Base-by-base conservation (phyloP, 2,329 filamentous ascomycete species). In the Cladosporium sp. region DNA sequence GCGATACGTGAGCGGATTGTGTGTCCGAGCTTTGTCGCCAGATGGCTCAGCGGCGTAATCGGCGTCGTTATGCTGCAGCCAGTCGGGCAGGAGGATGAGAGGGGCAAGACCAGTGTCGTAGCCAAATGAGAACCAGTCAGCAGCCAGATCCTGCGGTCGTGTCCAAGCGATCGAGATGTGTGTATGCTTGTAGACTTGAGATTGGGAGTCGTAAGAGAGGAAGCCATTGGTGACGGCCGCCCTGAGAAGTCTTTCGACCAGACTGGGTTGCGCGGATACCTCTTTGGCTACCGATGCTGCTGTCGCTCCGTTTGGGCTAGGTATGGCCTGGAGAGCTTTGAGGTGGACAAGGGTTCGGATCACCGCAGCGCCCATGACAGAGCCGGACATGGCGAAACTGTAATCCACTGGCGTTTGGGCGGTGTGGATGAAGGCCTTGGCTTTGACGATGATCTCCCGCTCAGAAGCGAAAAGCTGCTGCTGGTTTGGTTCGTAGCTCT, bases 41-140 rank as follows among this genome's bases (percentile, higher is more conserved):
- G 20, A 19, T 22, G 43, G 43, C 30, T 46, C 43, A 13, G 43
- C 36, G 4, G 43, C 8, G 8, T 19, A 8, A 15, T 35, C 20
- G 9, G 19, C 8, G 13, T 46, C 13, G 33, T 46, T 46, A 20
- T 46, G 33, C 15, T 27, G 11, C 19, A 46, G 43, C 43, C 43
- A 46, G 12, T 46, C 43, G n/a, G 33, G 43, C 1, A 46, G 43
- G n/a, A 46, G 43, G 15, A 46, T 13, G 19, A 38, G 9, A 0
- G 43, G 43, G 15, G 43, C 32, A 2, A 46, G 32, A n/a, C 43
- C 35, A 13, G 32, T 13, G 11, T 46, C 43, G 43, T 46, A 46
- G 33, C 20, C 16, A n/a, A 46, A 38, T 5, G 20, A n/a, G 33
- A 46, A 46, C 20, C 29, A 27, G 22, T 46, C 43, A 8, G 32